phyloP scores from a whole-genome alignment of 2,329 filamentous ascomycete genomes.

The Cladosporium velox region DNA sequence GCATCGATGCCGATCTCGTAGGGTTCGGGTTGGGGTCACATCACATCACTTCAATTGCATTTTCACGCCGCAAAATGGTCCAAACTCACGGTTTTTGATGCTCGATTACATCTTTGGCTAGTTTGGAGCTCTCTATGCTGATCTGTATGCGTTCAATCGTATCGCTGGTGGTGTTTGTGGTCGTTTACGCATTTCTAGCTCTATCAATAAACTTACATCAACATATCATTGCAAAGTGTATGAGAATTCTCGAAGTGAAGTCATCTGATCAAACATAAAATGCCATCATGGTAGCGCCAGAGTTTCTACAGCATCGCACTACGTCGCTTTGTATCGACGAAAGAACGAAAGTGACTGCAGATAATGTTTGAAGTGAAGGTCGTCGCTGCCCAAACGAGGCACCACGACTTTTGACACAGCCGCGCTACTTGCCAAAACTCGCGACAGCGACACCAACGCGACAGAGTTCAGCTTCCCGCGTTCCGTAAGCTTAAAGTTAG shows the following conservation, averaged over 20 bases:
- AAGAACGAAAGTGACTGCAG: background rate
- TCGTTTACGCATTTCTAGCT: background rate
- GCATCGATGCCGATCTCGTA: background rate
- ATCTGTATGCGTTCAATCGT: no score
- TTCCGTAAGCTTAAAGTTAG: slow-evolving; percentile 12
- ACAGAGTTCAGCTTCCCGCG: background rate
- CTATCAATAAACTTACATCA: no score
- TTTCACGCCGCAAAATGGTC: background rate
- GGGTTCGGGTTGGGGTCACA: background rate
- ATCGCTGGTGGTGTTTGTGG: background rate
- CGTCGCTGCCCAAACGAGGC: background rate
- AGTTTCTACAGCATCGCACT: no score
- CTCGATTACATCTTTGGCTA: accelerated
- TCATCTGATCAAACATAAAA: background rate
- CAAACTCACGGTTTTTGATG: background rate
- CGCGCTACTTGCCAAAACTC: background rate
- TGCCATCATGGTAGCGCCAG: background rate
- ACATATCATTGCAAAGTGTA: accelerated
- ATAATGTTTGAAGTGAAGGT: background rate
- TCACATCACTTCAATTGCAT: background rate
- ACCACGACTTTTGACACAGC: background rate
- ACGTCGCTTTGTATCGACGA: no score
- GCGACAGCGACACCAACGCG: background rate
- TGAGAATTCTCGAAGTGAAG: accelerated
- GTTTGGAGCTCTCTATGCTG: background rate